A percentile compares a stretch with the other conserved stretches of the same genome.
These are phyloP conservation scores for Phytophthora parvispora DNA, from an alignment of 352 stramenopile species.

Conservation along the genomic window DNA sequence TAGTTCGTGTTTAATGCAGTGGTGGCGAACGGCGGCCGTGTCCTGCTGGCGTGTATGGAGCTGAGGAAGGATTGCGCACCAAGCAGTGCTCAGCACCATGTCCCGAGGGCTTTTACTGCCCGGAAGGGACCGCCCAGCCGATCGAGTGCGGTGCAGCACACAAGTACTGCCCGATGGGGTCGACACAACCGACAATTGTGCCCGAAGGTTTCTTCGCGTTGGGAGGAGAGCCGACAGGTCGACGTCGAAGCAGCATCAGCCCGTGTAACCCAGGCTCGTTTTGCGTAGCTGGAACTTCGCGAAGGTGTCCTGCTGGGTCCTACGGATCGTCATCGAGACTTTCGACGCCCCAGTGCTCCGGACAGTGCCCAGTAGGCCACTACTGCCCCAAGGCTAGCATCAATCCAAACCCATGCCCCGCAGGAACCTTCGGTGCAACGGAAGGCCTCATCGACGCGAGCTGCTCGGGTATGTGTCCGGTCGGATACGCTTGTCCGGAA, in stretches of 20 bases:
- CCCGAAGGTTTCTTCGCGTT: constrained; percentile 59
- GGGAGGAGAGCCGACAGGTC: constrained; percentile 23
- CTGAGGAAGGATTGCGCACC: constrained; percentile 41
- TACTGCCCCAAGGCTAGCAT: constrained; percentile 59
- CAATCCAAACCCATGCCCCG: constrained; percentile 45
- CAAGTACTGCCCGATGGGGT: constrained; percentile 74
- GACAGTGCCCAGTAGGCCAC: constrained; percentile 61
- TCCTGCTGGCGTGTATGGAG: constrained; percentile 72
- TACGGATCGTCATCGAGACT: constrained; percentile 54
- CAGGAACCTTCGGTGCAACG: constrained; percentile 64
- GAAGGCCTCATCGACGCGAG: constrained; percentile 41
- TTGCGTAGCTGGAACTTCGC: constrained; percentile 53
- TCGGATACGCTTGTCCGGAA: constrained; percentile 71
- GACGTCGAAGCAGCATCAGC: constrained; percentile 31
- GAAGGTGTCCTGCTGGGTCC: constrained; percentile 56
- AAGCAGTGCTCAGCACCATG: constrained; percentile 65
- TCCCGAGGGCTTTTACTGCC: constrained; percentile 74
- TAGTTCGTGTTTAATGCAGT: constrained; percentile 22
- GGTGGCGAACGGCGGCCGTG: constrained; percentile 49
- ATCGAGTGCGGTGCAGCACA: constrained; percentile 53
- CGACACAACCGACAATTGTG: constrained; percentile 32
- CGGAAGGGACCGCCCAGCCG: constrained; percentile 40
- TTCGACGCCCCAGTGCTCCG: constrained; percentile 42
- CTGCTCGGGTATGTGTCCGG: constrained; percentile 69
- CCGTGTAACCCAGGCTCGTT: constrained; percentile 68